phyloP scores from a whole-genome alignment of 495 filamentous ascomycete species.

The Tuber microsphaerosporum region DNA sequence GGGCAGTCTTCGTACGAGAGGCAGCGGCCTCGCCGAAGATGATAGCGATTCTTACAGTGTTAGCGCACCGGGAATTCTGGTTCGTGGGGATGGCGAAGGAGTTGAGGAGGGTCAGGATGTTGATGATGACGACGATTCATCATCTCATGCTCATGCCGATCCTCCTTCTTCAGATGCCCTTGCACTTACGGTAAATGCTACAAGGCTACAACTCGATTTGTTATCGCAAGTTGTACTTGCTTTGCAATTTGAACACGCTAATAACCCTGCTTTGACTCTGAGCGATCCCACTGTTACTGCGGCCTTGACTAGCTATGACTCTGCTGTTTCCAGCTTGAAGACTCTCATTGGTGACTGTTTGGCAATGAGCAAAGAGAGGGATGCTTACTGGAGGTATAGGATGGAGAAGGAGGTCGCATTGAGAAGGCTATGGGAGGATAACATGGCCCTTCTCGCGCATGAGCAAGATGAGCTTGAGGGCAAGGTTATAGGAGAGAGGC shows the following conservation, averaged over 20 bases:
- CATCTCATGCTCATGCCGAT: slow-evolving; percentile 25
- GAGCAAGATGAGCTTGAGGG: slow-evolving; percentile 88
- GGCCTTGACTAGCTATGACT: slow-evolving; percentile 80
- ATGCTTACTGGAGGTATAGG: slow-evolving; percentile 93
- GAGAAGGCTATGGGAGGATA: slow-evolving; percentile 94
- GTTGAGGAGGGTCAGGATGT: slow-evolving; percentile 30
- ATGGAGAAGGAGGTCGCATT: slow-evolving; percentile 82
- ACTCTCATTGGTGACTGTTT: slow-evolving; percentile 78
- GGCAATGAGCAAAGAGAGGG: slow-evolving; percentile 84
- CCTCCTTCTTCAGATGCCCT: slow-evolving; percentile 61
- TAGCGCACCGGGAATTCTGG: slow-evolving; percentile 46
- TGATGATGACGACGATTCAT: slow-evolving; percentile 39
- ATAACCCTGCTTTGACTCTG: slow-evolving; percentile 61
- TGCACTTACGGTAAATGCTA: slow-evolving; percentile 90
- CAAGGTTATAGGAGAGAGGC: slow-evolving; percentile 79
- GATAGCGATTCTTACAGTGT: slow-evolving; percentile 49
- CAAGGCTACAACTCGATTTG: slow-evolving; percentile 83
- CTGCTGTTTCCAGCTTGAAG: slow-evolving; percentile 79
- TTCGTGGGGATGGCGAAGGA: not conserved
- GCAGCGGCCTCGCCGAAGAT: slow-evolving; percentile 19
- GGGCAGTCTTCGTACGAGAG: slow-evolving; percentile 14
- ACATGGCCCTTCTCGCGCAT: slow-evolving; percentile 85
- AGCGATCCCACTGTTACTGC: slow-evolving; percentile 67
- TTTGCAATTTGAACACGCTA: slow-evolving; percentile 62
- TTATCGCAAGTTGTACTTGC: slow-evolving; percentile 76